Evolutionary conservation across 2,329 filamentous ascomycete species (phyloP), one percentile per base, ranked within the genome.

Genomic region (Curvularia verruculosa): DNA sequence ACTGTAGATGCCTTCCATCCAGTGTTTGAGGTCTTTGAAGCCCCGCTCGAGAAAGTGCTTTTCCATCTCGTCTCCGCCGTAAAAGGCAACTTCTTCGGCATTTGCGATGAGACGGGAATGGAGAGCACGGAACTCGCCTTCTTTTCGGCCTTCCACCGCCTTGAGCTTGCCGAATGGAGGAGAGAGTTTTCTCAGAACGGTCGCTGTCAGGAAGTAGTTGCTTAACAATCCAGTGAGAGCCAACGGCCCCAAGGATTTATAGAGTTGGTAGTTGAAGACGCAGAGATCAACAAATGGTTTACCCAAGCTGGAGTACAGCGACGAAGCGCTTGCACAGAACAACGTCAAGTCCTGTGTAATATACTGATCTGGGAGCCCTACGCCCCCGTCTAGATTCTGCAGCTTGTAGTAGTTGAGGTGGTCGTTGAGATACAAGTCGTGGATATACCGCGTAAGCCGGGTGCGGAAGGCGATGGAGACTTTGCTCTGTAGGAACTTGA

Each of bases 1-100:
- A 76, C 92, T 93, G 78, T 99, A 99, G 63, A 99, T 97, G 43
- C 91, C 89, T 75, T 99, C 95, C 94, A 99, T 98, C 91, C 93
- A 97, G 61, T 86, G 89, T 77, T 95, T 95, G 26, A 99, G 82
- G 45, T 94, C 95, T 75, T 89, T 91, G 81, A 97, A 99, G 67
- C 96, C 93, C 70, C 87, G 89, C 70, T 96, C 92, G 9, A 99
- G 82, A 75, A 97, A 96, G 2, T 90, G 87, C 78, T 95, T 95
- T 77, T 99, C 95, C 81, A 96, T 96, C 48, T 95, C 91, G 7
- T 94, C 92, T 34, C 95, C 95, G 24, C 93, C 93, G 70, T 99
- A 99, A 76, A 99, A 99, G 3, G 95, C 95, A 5, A 99, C 89
- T 76, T 99, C 95, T 77, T 99, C 95, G 1, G 95, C 94, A 74